Percentiles rank a stretch among this genome's conserved stretches.
Conservation (phyloP, 768 basidiomycete species). For the Pleurotus ostreatus region DNA sequence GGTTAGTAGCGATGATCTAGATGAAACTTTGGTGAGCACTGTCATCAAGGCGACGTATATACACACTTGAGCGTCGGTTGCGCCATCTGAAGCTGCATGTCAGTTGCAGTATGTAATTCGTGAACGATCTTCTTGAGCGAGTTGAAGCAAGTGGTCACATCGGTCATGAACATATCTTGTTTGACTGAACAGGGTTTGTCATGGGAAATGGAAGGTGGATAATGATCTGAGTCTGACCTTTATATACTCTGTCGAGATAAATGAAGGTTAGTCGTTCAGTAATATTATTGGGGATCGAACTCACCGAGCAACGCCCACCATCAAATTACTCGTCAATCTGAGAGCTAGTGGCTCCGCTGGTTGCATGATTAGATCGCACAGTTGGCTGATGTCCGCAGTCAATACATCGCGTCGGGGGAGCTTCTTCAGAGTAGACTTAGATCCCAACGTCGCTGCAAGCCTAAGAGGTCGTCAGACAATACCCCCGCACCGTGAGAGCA, state of each 20-base stretch:
- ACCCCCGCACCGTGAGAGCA: neutral
- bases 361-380: slow-evolving; percentile 77
- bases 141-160: slow-evolving; percentile 75
- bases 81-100: slow-evolving; percentile 64
- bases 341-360: slow-evolving; percentile 87
- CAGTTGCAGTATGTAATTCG: slow-evolving; percentile 49
- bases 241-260: slow-evolving; percentile 36
- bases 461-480: slow-evolving; percentile 31
- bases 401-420: slow-evolving; percentile 81
- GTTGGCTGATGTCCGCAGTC: slow-evolving; percentile 74
- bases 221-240: slow-evolving; percentile 26
- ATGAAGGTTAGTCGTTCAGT: neutral
- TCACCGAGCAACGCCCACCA: slow-evolving; percentile 87
- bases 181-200: slow-evolving; percentile 48
- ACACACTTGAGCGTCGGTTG: slow-evolving; percentile 62
- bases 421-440: slow-evolving; percentile 82
- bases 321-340: slow-evolving; percentile 81
- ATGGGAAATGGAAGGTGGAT: neutral
- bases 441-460: slow-evolving; percentile 89
- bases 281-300: slow-evolving; percentile 11
- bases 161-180: slow-evolving; percentile 77
- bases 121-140: slow-evolving; percentile 76
- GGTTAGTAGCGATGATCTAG: slow-evolving; percentile 48
- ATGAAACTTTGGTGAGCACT: slow-evolving; percentile 4
- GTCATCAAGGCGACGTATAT: neutral